A percentile compares a stretch with the other conserved stretches of the same genome.
These are phyloP conservation scores for Alternaria triticimaculans DNA, from an alignment of 2,329 filamentous ascomycete species.

Conservation along the genomic window DNA sequence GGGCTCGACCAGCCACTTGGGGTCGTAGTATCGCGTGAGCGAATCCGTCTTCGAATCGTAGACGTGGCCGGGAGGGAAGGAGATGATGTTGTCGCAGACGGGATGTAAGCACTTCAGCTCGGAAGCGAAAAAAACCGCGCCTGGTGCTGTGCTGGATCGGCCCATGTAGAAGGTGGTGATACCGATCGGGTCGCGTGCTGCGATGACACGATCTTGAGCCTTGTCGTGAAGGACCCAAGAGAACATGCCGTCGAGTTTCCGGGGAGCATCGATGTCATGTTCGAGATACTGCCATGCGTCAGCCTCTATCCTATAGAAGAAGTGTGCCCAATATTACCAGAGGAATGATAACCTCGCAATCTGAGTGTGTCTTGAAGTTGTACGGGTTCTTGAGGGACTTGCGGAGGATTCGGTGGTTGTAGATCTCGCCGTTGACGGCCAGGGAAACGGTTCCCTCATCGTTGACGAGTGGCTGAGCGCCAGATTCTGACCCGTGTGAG, in stretches of 20 bases:
- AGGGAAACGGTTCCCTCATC: slow-evolving; percentile 86
- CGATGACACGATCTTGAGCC: slow-evolving; percentile 87
- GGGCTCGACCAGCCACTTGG: slow-evolving; percentile 85
- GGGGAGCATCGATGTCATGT: slow-evolving; percentile 89
- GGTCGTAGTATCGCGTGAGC: slow-evolving; percentile 87
- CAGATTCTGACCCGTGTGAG: slow-evolving; percentile 71
- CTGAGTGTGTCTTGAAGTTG: slow-evolving; percentile 97
- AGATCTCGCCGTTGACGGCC: slow-evolving; percentile 99
- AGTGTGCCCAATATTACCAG: slow-evolving; percentile 66
- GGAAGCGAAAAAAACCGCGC: slow-evolving; percentile 92
- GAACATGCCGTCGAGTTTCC: slow-evolving; percentile 98
- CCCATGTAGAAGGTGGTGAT: slow-evolving; percentile 98
- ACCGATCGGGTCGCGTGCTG: slow-evolving; percentile 94
- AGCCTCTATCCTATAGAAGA: slow-evolving; percentile 15
- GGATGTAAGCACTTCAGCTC: slow-evolving; percentile 93
- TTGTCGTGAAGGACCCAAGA: slow-evolving; percentile 98
- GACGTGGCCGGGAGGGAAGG: slow-evolving; percentile 93
- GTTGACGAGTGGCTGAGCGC: slow-evolving; percentile 94
- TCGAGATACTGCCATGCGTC: slow-evolving; percentile 75
- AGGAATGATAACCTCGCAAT: slow-evolving; percentile 98
- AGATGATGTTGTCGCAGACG: slow-evolving; percentile 92
- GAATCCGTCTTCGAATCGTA: slow-evolving; percentile 92
- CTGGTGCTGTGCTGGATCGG: slow-evolving; percentile 79
- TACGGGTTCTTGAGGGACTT: slow-evolving; percentile 84
- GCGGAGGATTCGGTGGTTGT: slow-evolving; percentile 96